Conservation (phyloP, 1,284 basidiomycete species). For the Irpex sp. region DNA sequence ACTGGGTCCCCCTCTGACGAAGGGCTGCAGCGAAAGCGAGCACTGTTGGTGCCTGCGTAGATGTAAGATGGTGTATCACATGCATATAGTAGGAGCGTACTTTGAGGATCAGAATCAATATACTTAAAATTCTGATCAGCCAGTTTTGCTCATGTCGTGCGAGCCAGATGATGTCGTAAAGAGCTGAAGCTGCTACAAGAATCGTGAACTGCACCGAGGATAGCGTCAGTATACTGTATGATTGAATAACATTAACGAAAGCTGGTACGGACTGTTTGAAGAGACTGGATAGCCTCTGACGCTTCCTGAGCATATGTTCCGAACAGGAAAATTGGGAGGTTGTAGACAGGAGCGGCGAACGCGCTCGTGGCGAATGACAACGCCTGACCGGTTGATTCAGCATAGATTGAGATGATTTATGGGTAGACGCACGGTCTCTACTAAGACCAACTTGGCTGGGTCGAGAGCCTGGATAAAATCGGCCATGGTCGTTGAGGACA, state of each 20-base stretch:
- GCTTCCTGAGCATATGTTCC: slow-evolving; percentile 69
- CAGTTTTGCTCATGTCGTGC: slow-evolving; percentile 48
- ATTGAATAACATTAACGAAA: background rate
- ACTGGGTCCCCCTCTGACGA: slow-evolving; percentile 60
- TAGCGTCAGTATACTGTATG: background rate
- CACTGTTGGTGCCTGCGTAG: slow-evolving; percentile 48
- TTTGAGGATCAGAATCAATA: slow-evolving; percentile 67
- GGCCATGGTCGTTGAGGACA: slow-evolving; percentile 36
- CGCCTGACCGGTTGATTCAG: slow-evolving; percentile 24
- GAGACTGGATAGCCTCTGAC: slow-evolving; percentile 55
- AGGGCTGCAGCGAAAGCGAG: slow-evolving; percentile 52
- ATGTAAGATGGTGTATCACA: background rate
- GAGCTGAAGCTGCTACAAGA: slow-evolving; percentile 52
- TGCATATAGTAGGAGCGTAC: slow-evolving; percentile 29
- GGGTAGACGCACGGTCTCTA: slow-evolving; percentile 46
- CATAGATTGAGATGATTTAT: slow-evolving; percentile 4
- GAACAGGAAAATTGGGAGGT: slow-evolving; percentile 72
- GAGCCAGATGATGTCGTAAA: slow-evolving; percentile 76
- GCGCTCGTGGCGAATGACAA: slow-evolving; percentile 61
- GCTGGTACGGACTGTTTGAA: slow-evolving; percentile 50
- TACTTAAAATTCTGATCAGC: slow-evolving; percentile 51
- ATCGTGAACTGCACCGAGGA: slow-evolving; percentile 53
- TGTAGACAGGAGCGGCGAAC: slow-evolving; percentile 63
- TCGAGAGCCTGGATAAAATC: slow-evolving; percentile 72
- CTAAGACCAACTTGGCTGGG: slow-evolving; percentile 63